Evolutionary conservation across 139 green algal species (phyloP).

Genomic region (Volvox reticuliferus): DNA sequence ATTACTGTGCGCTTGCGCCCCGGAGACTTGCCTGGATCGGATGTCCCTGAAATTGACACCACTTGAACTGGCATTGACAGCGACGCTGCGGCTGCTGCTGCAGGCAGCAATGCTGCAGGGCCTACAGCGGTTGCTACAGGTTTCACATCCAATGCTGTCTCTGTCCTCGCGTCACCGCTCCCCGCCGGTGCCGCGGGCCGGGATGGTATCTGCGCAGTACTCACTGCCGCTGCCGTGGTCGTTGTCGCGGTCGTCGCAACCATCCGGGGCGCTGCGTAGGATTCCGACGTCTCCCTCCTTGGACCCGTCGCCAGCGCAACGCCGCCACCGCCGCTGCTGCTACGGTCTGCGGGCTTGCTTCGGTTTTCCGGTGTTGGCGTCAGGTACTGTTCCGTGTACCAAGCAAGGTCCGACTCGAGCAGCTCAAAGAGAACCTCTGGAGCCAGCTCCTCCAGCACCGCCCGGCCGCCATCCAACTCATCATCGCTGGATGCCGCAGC

Average conservation of each 20-base stretch:
- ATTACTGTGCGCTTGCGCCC: no score
- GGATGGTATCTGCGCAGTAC: neutral
- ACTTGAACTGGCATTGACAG: neutral
- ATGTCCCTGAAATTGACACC: neutral
- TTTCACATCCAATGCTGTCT: neutral
- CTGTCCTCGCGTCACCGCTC: neutral
- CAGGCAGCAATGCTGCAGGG: no score
- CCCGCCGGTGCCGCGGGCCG: no score
- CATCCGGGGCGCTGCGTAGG: neutral
- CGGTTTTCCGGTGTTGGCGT: neutral
- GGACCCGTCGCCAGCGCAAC: neutral
- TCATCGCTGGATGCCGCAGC: neutral
- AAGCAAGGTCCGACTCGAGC: conserved; percentile 25
- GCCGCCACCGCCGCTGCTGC: neutral
- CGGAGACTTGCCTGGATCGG: no score
- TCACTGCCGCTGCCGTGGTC: neutral
- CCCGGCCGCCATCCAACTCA: neutral
- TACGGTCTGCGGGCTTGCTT: neutral
- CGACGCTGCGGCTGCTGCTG: neutral
- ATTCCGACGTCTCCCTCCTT: neutral
- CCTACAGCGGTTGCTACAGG: neutral
- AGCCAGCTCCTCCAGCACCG: neutral
- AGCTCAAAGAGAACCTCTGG: neutral
- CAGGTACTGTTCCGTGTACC: conserved; percentile 20
- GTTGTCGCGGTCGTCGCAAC: neutral